A percentile compares a stretch with the other conserved stretches of the same genome.
Conservation (phyloP, 2,329 filamentous ascomycete species). For the Botrytis squamosa region DNA sequence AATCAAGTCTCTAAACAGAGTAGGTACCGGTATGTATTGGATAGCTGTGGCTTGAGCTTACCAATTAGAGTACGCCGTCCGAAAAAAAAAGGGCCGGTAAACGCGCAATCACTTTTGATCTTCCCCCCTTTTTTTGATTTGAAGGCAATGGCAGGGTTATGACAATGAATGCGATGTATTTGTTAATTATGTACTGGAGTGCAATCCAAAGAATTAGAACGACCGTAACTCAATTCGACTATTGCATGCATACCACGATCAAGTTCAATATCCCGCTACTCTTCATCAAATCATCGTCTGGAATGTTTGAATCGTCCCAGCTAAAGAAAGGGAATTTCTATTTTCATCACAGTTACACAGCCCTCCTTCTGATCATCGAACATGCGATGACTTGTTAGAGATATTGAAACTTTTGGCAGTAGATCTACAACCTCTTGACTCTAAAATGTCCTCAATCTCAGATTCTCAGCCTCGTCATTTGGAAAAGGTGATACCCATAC, state of each 20-base stretch:
- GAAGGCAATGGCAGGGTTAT: neutral
- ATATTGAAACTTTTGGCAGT: neutral
- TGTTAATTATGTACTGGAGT: neutral
- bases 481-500: constrained; percentile 2
- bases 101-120: constrained; percentile 15
- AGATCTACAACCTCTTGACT: constrained; percentile 2
- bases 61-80: neutral
- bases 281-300: neutral
- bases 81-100: constrained; percentile 5
- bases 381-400: neutral
- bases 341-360: neutral
- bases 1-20: neutral
- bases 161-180: neutral
- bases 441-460: neutral
- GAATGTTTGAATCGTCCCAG: neutral
- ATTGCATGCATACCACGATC: neutral
- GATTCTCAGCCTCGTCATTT: constrained; percentile 10
- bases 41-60: neutral
- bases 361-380: neutral
- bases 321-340: neutral
- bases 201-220: neutral
- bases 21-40: neutral
- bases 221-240: neutral
- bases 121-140: neutral
- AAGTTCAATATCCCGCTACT: neutral